Conservation (phyloP, 306 rosid species). For the Cyamopsis tetragonoloba region DNA sequence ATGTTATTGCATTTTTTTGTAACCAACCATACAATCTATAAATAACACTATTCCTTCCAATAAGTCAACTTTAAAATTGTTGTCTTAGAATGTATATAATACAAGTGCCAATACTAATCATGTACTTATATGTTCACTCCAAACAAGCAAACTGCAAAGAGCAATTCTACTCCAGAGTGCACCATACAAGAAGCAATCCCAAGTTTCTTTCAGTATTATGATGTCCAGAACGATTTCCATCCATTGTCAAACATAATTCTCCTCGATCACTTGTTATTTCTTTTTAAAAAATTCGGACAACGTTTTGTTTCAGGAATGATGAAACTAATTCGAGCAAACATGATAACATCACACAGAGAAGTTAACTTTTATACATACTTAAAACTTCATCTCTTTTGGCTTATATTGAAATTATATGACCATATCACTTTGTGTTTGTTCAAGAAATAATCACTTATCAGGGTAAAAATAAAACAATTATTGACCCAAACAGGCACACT, state of each 20-base stretch:
- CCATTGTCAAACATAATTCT: not conserved
- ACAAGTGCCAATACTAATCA: not conserved
- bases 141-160: not conserved
- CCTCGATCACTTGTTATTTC: not conserved
- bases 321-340: not conserved
- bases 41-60: not conserved
- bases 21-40: not conserved
- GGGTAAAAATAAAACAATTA: not conserved
- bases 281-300: not conserved
- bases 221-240: not conserved
- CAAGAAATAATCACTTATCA: not conserved
- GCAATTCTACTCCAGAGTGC: slow-evolving; percentile 2
- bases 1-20: not conserved
- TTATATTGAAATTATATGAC: no score
- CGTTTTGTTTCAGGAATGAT: not conserved
- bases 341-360: not conserved
- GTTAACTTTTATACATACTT: not conserved
- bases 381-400: not conserved
- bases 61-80: not conserved
- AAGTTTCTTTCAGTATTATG: not conserved
- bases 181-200: not conserved
- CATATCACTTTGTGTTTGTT: not conserved
- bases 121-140: not conserved
- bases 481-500: no score
- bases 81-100: not conserved